Conservation (phyloP, 169 alveolate species). For the Toxoplasma gondii region DNA sequence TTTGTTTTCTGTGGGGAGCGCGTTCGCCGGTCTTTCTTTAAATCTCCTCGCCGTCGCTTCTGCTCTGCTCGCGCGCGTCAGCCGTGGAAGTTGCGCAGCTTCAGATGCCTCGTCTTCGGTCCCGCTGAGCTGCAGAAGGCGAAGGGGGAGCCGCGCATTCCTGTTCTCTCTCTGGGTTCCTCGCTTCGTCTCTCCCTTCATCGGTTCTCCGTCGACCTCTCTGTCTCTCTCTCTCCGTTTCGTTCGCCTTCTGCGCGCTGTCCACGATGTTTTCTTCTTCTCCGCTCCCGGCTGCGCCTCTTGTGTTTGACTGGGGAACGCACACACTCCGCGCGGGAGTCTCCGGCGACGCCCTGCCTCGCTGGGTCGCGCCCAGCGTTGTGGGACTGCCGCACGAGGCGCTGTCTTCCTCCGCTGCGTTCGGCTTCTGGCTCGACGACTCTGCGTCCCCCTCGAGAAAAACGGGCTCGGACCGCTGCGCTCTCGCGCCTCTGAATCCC, state of each 20-base stretch:
- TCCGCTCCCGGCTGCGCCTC: constrained; percentile 33
- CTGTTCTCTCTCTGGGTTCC: neutral
- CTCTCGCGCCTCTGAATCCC: constrained; percentile 47
- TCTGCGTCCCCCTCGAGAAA: neutral
- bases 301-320: constrained; percentile 44
- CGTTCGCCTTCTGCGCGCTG: neutral
- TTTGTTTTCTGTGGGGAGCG: no score
- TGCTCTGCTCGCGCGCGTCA: no score
- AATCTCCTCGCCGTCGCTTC: no score
- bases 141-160: neutral
- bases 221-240: neutral
- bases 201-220: neutral
- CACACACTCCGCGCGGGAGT: constrained; percentile 49
- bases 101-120: no score
- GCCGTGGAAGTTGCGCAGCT: no score
- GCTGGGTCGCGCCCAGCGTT: constrained; percentile 31
- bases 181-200: neutral
- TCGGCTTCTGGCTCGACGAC: neutral
- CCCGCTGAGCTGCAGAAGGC: no score
- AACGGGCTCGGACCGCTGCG: neutral
- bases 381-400: constrained; percentile 46
- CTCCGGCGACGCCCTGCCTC: constrained; percentile 52
- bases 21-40: no score
- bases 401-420: neutral
- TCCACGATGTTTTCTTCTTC: constrained; percentile 5